Evolutionary conservation across 768 basidiomycete species (phyloP), one percentile per base, ranked within the genome.

Genomic region (Suillus alpinus): DNA sequence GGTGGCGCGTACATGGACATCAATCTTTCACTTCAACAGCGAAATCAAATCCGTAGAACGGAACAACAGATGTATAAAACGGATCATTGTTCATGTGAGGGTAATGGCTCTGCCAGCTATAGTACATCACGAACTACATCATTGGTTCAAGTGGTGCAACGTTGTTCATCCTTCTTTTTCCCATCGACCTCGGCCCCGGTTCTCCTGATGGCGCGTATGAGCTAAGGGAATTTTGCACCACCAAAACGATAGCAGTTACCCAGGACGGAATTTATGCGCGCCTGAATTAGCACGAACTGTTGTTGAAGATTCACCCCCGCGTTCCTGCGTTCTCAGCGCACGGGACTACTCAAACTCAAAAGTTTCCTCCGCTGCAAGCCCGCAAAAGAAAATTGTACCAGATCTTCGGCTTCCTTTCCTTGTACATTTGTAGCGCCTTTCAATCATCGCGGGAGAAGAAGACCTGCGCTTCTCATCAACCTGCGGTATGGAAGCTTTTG

Each of bases 391-490:
- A 23, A 23, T 37, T 23, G 13, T 37, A 4, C 23, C 52, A 40
- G 37, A 26, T 16, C 23, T 18, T 39, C 14, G 37, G 26, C 37
- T 55, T 55, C 31, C 36, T 18, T 49, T 29, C 47, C 49, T 50
- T 50, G 49, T 50, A 31, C 49, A 50, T n/a, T 9, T n/a, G 29
- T 32, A 23, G 37, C 23, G 37, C 52, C 37, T 39, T 39, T 39
- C 53, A 39, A 55, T 55, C 39, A 18, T 55, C 53, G 53, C 53
- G 53, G 53, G 53, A 55, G 53, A 55, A 55, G 53, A 55, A 39
- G 52, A 10, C 52, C 9, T 1, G 4, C 14, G 36, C 52, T 53
- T 53, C 52, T 16, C 36, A 10, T 39, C n/a, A 18, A 40, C 53
- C 53, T 39, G 37, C 10, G 4, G 26, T 9, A 39, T 29, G 16